These are phyloP conservation scores for Silene coronaria DNA, from an alignment of 179 eudicot genomes.

Conservation along the genomic window DNA sequence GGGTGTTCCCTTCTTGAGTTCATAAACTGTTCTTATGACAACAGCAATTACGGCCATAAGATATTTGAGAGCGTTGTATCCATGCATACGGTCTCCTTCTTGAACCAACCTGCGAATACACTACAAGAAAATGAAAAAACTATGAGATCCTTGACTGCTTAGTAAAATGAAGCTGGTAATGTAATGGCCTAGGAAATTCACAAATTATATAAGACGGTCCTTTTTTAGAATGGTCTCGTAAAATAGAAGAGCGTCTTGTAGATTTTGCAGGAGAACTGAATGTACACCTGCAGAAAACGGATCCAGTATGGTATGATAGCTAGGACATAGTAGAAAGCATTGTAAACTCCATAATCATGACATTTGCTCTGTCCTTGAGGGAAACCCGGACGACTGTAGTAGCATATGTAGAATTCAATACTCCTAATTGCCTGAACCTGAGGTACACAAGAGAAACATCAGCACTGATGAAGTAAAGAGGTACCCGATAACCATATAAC, in stretches of 20 bases:
- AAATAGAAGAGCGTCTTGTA: too few relatives aligned
- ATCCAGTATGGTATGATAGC: constrained; percentile 38
- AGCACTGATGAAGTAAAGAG: background rate
- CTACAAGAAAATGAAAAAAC: constrained; percentile 33
- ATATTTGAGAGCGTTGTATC: constrained; percentile 55
- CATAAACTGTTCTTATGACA: constrained; percentile 45
- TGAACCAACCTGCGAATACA: constrained; percentile 59
- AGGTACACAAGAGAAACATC: constrained; percentile 6
- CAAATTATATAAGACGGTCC: too few relatives aligned
- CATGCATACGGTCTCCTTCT: constrained; percentile 44
- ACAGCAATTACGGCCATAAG: constrained; percentile 59
- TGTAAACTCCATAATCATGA: constrained; percentile 33
- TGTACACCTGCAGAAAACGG: constrained; percentile 40
- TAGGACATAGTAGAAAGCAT: constrained; percentile 27
- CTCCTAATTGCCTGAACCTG: constrained; percentile 58
- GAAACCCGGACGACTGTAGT: constrained; percentile 50
- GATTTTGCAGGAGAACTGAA: background rate
- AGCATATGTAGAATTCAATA: constrained; percentile 58
- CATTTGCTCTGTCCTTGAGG: constrained; percentile 43
- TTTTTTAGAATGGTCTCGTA: too few relatives aligned
- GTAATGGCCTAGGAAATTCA: background rate
- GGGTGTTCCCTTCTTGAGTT: constrained; percentile 33
- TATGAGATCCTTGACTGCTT: too few relatives aligned
- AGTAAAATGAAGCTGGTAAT: background rate
- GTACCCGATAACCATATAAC: background rate